Base-by-base conservation (phyloP, 2,329 filamentous ascomycete genomes). In the Stachybotrys chartarum region DNA sequence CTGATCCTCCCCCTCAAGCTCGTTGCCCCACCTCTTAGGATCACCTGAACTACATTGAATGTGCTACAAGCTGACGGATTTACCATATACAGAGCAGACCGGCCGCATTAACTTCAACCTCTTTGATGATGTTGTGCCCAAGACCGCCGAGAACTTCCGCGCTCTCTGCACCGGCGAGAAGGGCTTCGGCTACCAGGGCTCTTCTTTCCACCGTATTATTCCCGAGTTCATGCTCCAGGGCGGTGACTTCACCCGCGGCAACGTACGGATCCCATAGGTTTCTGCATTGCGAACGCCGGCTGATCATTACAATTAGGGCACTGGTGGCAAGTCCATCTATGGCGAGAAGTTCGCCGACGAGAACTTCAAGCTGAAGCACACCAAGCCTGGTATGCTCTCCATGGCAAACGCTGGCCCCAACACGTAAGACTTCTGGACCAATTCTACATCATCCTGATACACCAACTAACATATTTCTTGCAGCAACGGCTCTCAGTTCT, bases 401-500 rank as follows among this genome's bases (percentile, higher is more conserved):
- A 96, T 96, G 91, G 91, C 91, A 73, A 96, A 96, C 77, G 89
- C 91, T 66, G 91, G 91, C 65, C 88, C 88, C 70, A 96, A 97
- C 87, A 97, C 93, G 84, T 86, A 79, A 75, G 82, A 12, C 6
- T 14, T n/a, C 3, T 24, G 3, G 5, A 11, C 12, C 7, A 11
- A 1, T 24, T 24, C 16, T 3, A 35, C 12, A 0, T n/a, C 18
- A 31, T 44, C 10, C 24, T n/a, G 6, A 17, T 30, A 52, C 54
- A 59, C 39, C 51, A 32, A 30, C 65, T 64, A 47, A 66, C 52
- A 8, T 10, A n/a, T 78, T 17, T 78, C 77, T 11, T 76, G 75
- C 60, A 96, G 94, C 74, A 99, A 99, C 78, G 94, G 94, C 67
- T 96, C 90, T 53, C 93, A 97, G 76, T 97, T 97, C 83, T 97